Percentiles rank a stretch among this genome's conserved stretches.
These are phyloP conservation scores for Musa schizocarpa DNA, from an alignment of 176 grass and related monocot species.

Conservation along the genomic window DNA sequence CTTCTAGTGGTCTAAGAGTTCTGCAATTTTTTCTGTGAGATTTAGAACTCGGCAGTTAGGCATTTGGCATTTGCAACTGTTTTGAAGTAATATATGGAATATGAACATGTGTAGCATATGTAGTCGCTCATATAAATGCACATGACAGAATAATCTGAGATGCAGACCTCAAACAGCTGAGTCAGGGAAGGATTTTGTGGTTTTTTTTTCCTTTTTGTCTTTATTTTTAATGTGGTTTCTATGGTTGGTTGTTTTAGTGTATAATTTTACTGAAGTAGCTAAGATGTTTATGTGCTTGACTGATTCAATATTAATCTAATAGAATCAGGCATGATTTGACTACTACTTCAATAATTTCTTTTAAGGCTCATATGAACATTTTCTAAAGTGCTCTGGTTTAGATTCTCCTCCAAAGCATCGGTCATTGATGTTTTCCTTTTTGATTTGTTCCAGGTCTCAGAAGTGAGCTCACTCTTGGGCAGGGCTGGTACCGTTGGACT, in stretches of 20 bases:
- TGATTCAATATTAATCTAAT: background rate
- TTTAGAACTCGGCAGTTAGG: too few relatives aligned
- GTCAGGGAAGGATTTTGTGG: background rate
- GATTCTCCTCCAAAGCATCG: background rate
- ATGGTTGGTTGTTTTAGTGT: background rate
- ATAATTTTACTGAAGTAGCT: background rate
- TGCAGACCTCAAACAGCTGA: background rate
- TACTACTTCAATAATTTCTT: background rate
- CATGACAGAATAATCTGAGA: too few relatives aligned
- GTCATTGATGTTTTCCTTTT: background rate
- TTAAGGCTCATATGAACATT: background rate
- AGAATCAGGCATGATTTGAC: background rate
- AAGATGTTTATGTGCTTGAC: background rate
- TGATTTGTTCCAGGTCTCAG: conserved; percentile 23
- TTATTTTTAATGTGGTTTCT: background rate
- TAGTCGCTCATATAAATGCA: background rate
- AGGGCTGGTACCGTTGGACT: conserved; percentile 12
- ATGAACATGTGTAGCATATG: background rate
- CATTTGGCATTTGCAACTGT: too few relatives aligned
- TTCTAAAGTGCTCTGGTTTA: background rate
- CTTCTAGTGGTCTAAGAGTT: too few relatives aligned
- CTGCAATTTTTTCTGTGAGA: too few relatives aligned
- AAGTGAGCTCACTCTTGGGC: conserved; percentile 19
- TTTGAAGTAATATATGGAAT: background rate
- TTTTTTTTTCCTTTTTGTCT: background rate